Percentiles rank a stretch among this genome's conserved stretches.
phyloP scores from a whole-genome alignment of 2,329 filamentous ascomycete genomes.

The Diaporthe australafricana region DNA sequence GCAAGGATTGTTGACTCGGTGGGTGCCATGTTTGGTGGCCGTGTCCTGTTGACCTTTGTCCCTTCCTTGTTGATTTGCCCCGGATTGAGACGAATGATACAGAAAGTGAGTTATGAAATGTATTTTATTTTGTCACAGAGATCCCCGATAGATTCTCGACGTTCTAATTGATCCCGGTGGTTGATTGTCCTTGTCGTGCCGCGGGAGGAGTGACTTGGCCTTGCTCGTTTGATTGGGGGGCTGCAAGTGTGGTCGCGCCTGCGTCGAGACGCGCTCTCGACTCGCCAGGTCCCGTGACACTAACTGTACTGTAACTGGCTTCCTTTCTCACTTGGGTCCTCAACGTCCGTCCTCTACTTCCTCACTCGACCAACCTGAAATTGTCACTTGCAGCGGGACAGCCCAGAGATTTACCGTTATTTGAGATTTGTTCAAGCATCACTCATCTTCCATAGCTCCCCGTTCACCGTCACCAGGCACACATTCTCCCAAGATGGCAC shows the following conservation, averaged over 20 bases:
- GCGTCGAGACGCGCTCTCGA: constrained; percentile 34
- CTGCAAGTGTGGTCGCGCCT: constrained; percentile 15
- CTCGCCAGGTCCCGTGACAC: constrained; percentile 37
- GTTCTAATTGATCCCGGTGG: neutral
- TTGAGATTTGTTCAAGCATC: neutral
- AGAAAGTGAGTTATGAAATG: neutral
- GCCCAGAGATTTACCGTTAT: neutral
- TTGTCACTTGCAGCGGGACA: neutral
- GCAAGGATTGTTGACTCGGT: constrained; percentile 80
- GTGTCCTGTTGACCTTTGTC: neutral
- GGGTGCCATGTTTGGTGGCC: constrained; percentile 68
- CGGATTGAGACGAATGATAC: neutral
- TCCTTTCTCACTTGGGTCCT: constrained; percentile 19
- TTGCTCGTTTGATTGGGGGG: constrained; percentile 18
- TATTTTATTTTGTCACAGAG: neutral
- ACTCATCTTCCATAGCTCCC: neutral
- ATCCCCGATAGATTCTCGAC: neutral
- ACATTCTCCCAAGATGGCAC: constrained; percentile 47
- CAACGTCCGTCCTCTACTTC: neutral
- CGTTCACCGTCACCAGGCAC: neutral
- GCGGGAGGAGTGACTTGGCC: neutral
- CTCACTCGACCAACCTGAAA: neutral
- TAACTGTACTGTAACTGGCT: constrained; percentile 15
- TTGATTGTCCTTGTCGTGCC: neutral
- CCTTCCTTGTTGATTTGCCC: neutral